Evolutionary conservation across 768 basidiomycete genomes (phyloP).

Genomic region (Hemileccinum rubropunctum): DNA sequence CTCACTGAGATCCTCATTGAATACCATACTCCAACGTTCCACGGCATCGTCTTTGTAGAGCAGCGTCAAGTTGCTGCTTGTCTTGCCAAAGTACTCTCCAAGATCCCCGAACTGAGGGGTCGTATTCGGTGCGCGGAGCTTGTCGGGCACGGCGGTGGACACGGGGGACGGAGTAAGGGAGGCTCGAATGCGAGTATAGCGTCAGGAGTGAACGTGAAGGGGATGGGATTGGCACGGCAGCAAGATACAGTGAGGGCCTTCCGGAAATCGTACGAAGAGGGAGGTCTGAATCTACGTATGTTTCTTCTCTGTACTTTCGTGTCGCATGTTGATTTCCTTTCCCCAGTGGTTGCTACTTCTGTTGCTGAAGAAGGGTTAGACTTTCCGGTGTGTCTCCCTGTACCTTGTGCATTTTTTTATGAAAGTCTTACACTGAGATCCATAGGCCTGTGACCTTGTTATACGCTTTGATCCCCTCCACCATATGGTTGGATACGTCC

Average conservation of each 20-base stretch:
- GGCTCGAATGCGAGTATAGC: slow-evolving; percentile 12
- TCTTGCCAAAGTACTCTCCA: slow-evolving; percentile 61
- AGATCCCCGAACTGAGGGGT: slow-evolving; percentile 53
- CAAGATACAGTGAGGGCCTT: slow-evolving; percentile 65
- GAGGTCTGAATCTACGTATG: slow-evolving; percentile 67
- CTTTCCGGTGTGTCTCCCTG: slow-evolving; percentile 58
- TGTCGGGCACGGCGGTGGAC: slow-evolving; percentile 62
- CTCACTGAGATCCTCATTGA: slow-evolving; percentile 61
- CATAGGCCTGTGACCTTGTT: slow-evolving; percentile 81
- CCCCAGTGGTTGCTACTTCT: slow-evolving; percentile 71
- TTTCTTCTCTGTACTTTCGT: slow-evolving; percentile 10
- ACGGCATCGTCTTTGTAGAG: slow-evolving; percentile 85
- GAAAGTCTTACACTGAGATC: slow-evolving; percentile 1
- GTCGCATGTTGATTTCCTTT: neutral
- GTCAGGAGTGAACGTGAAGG: slow-evolving; percentile 39
- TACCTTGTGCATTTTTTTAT: neutral
- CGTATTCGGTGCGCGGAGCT: slow-evolving; percentile 62
- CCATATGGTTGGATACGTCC: slow-evolving; percentile 85
- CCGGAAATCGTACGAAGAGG: slow-evolving; percentile 60
- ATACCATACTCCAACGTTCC: slow-evolving; percentile 56
- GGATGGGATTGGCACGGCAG: slow-evolving; percentile 52
- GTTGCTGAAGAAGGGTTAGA: slow-evolving; percentile 94
- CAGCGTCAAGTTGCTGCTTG: slow-evolving; percentile 77
- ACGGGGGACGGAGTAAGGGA: slow-evolving; percentile 23
- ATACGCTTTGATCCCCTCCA: slow-evolving; percentile 81